Percentiles rank a stretch among this genome's conserved stretches.
These are phyloP conservation scores for Aureobasidium zeae DNA, from an alignment of 2,329 filamentous ascomycete genomes.

Conservation along the genomic window DNA sequence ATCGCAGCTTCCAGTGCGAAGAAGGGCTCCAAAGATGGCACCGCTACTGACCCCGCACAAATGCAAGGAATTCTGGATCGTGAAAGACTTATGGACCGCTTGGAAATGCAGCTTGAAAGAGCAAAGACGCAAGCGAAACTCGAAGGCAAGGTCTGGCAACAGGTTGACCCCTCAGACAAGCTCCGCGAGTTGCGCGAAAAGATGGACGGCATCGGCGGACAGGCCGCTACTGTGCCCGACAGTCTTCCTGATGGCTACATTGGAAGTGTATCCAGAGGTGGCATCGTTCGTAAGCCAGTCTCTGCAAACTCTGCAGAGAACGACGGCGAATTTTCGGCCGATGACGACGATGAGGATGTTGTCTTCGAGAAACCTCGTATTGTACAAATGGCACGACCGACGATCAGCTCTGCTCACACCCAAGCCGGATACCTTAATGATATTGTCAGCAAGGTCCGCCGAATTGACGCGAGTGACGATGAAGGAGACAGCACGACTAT, in stretches of 20 bases:
- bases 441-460: constrained; percentile 59
- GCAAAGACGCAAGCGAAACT: constrained; percentile 98
- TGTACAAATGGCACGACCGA: constrained; percentile 68
- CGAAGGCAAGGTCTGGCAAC: constrained; percentile 84
- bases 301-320: constrained; percentile 34
- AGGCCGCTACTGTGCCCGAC: neutral
- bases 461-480: constrained; percentile 62
- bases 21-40: constrained; percentile 43
- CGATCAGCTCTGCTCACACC: constrained; percentile 40
- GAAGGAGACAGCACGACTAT: constrained; percentile 63
- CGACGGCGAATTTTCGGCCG: constrained; percentile 40
- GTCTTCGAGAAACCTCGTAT: constrained; percentile 71
- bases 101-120: constrained; percentile 90
- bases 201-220: constrained; percentile 59
- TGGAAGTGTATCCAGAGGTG: constrained; percentile 30
- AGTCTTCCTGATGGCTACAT: constrained; percentile 16
- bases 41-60: constrained; percentile 60
- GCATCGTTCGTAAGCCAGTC: constrained; percentile 30
- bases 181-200: constrained; percentile 84
- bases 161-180: constrained; percentile 77
- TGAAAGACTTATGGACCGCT: constrained; percentile 80
- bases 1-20: constrained; percentile 83
- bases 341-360: constrained; percentile 50
- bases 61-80: constrained; percentile 92
- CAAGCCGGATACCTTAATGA: constrained; percentile 50